Percentiles rank a stretch among this genome's conserved stretches.
Conservation (phyloP, 441 rosid genomes). For the Mallotus japonicus region DNA sequence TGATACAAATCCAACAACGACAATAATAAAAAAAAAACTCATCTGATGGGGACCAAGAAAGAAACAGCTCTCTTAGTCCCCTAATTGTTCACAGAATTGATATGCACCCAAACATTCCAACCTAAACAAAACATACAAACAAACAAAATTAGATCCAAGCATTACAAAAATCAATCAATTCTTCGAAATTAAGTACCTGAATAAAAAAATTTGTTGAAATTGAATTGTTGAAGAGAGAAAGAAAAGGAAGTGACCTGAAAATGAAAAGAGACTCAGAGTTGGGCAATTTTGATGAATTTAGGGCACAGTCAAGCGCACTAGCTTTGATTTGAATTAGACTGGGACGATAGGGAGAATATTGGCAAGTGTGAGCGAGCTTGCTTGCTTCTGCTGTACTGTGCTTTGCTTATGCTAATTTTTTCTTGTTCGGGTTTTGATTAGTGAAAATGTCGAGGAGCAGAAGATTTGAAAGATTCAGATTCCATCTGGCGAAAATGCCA, state of each 20-base stretch:
- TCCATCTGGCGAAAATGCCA: too few species aligned
- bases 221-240: background rate
- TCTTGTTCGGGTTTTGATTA: too few species aligned
- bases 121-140: conserved; percentile 3
- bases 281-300: background rate
- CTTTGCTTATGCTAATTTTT: too few species aligned
- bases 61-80: conserved; percentile 54
- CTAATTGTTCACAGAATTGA: conserved; percentile 24
- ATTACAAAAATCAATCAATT: too few species aligned
- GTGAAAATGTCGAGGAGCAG: too few species aligned
- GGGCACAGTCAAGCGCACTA: too few species aligned
- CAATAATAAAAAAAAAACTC: conserved; percentile 25
- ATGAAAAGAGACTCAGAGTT: background rate
- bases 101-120: conserved; percentile 11
- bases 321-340: too few species aligned
- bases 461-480: too few species aligned
- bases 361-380: background rate
- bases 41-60: conserved; percentile 81
- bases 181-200: background rate
- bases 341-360: background rate
- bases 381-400: too few species aligned
- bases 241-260: background rate
- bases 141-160: background rate
- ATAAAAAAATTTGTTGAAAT: background rate
- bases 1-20: background rate